Evolutionary conservation across 192 early-diverging fungal species (phyloP), one percentile per base, ranked within the genome.

Genomic region (Coemansia erecta): DNA sequence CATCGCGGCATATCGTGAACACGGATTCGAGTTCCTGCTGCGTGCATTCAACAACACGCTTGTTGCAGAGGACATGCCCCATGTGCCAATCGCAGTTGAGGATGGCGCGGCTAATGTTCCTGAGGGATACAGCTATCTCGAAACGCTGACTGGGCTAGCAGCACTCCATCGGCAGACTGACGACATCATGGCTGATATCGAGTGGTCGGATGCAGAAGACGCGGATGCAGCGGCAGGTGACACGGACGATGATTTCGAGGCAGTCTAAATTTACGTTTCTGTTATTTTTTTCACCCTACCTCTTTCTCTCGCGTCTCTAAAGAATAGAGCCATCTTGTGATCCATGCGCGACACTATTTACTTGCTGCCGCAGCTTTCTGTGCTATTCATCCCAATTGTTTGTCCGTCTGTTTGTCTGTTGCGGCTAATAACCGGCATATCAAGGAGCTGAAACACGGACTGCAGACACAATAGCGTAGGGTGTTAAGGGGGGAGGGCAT

Each of bases 121-220:
- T 13, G 49, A 63, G 33, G 79, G 84, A 43, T 87, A 94, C 15
- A 82, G 81, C 48, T 88, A 89, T 59, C 70, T 98, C 7, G 97
- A 98, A 75, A 82, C 89, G 14, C 57, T 98, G 35, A 91, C 92
- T 0, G 97, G 97, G 2, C 79, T 98, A 53, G 81, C 83, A 4
- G 67, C 86, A 48, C 67, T 98, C 69, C 87, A 96, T 53, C 68
- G 82, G 53, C 87, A 94, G 61, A 90, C 89, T 28, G 93, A 94
- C 22, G 81, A 66, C 31, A 74, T 85, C 8, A n/a, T 89, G 9
- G 82, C 66, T 3, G 85, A 87, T 60, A 83, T 89, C 67, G 91
- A 90, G 57, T 92, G 90, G 92, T 85, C 84, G 19, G 85, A 82
- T 21, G 86, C 87, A 33, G 68, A 66, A 14, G 54, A 56, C 31